Evolutionary conservation across 192 early-diverging fungal species (phyloP).

Genomic region (Diversispora eburnea): DNA sequence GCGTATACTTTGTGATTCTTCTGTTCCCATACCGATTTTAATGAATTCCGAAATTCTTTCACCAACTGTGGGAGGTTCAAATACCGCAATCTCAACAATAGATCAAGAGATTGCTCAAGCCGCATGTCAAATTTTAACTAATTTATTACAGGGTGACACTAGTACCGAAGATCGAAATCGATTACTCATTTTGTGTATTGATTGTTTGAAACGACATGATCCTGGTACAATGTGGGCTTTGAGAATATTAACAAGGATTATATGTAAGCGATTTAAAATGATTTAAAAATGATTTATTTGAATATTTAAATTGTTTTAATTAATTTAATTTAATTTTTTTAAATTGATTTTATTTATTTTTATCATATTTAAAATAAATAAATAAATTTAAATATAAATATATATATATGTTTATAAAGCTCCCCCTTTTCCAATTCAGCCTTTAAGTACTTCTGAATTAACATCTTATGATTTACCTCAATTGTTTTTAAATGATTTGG

Average conservation of each 20-base stretch:
- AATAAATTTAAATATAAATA: not conserved
- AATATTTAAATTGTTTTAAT: not conserved
- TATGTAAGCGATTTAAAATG: conserved; percentile 28
- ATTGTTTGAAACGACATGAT: conserved; percentile 39
- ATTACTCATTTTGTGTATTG: conserved; percentile 35
- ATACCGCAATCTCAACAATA: conserved; percentile 26
- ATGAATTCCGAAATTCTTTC: conserved; percentile 23
- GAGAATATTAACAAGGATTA: conserved; percentile 37
- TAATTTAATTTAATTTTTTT: too few relatives aligned
- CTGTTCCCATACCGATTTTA: conserved; percentile 19
- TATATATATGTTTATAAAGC: not conserved
- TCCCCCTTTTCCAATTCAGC: conserved; percentile 9
- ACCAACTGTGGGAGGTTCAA: conserved; percentile 1
- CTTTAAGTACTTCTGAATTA: not conserved
- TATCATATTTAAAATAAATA: not conserved
- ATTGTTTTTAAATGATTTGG: conserved; percentile 30
- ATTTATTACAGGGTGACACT: conserved; percentile 36
- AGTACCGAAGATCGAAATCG: conserved; percentile 31
- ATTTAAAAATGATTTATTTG: conserved; percentile 1
- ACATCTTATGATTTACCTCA: conserved; percentile 11
- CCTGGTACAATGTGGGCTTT: conserved; percentile 46
- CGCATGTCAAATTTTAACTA: conserved; percentile 32
- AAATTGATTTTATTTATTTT: too few relatives aligned
- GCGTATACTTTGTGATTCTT: conserved; percentile 42
- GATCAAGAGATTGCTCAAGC: conserved; percentile 37